Evolutionary conservation across 2,329 filamentous ascomycete species (phyloP), one percentile per base, ranked within the genome.

Genomic region (Pseudocercospora cruenta): DNA sequence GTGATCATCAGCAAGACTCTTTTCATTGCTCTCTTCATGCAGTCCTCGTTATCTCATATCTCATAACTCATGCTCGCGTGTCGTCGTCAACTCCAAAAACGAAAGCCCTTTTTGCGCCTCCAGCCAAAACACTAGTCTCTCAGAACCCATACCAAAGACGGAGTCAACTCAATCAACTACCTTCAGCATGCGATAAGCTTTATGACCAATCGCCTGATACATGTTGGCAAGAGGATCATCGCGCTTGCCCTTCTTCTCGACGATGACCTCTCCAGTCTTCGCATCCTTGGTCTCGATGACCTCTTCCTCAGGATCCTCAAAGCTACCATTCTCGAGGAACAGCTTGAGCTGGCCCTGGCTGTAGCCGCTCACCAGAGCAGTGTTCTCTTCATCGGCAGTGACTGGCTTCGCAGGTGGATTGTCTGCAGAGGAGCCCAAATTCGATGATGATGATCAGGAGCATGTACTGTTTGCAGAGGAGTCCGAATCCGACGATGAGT

Each of bases 281-380:
- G 76, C 77, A 31, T 64, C 67, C 26, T 64, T 47, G 33, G 67
- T 63, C 51, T 76, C 76, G 0, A 78, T 77, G 12, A 74, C 76
- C 2, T 79, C 77, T 19, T 80, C 78, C 19, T 51, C 47, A 8
- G 80, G 79, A 63, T 74, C 74, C 7, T 75, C 76, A 47, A 87
- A 84, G 0, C 77, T 76, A 0, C 82, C 84, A 19, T 77, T 79
- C 1, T 86, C 84, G 53, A 88, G 69, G 67, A 88, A 87, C 8
- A 84, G 81, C 78, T 86, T 87, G 69, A 88, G 74, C 82, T 87
- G 81, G 0, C 78, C 85, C 77, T 87, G 86, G 1, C 83, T 85
- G 74, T 87, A 87, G 1, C 85, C 85, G 61, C 80, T 83, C n/a
- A 87, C 83, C 26, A 88, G 70, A 45, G 80, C 78, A 4, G 82